Evolutionary conservation across 2,329 filamentous ascomycete species (phyloP).

Genomic region (Arthrobotrys entomopaga): DNA sequence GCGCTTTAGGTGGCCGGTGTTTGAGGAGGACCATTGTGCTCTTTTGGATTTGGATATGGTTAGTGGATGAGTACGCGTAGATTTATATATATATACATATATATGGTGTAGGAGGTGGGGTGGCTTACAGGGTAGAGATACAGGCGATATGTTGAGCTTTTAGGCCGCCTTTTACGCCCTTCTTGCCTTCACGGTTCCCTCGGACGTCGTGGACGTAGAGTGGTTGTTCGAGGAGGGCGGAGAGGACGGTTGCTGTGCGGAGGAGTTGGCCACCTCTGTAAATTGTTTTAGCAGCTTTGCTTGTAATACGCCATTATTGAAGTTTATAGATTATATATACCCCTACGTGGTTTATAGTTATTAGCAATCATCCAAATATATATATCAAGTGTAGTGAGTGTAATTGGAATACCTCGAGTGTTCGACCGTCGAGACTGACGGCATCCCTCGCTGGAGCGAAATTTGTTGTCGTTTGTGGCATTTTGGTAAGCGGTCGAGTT

Average conservation of each 20-base stretch:
- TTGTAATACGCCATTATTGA: too few relatives aligned
- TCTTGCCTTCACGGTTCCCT: constrained; percentile 65
- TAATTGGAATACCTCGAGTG: constrained; percentile 38
- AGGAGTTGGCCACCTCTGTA: constrained; percentile 72
- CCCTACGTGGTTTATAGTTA: constrained; percentile 54
- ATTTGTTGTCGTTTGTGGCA: constrained; percentile 55
- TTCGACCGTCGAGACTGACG: constrained; percentile 36
- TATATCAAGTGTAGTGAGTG: not conserved
- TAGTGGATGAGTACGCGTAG: not conserved
- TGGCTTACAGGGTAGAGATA: constrained; percentile 60
- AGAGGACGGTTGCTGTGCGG: constrained; percentile 68
- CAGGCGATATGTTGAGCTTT: constrained; percentile 71
- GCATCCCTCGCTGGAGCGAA: constrained; percentile 42
- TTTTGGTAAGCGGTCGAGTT: constrained; percentile 18
- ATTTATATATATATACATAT: not conserved
- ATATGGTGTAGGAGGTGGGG: not conserved
- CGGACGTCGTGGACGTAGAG: constrained; percentile 69
- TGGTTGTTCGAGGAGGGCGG: constrained; percentile 68
- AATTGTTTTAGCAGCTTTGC: too few relatives aligned
- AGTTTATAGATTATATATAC: constrained; percentile 2
- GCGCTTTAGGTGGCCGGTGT: constrained; percentile 66
- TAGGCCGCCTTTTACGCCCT: constrained; percentile 66
- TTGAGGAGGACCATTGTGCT: constrained; percentile 57
- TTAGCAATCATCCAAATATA: not conserved
- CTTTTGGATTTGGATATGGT: constrained; percentile 5